A percentile compares a stretch with the other conserved stretches of the same genome.
Evolutionary conservation across 179 eudicot species (phyloP).

Genomic region (Vitellaria paradoxa): DNA sequence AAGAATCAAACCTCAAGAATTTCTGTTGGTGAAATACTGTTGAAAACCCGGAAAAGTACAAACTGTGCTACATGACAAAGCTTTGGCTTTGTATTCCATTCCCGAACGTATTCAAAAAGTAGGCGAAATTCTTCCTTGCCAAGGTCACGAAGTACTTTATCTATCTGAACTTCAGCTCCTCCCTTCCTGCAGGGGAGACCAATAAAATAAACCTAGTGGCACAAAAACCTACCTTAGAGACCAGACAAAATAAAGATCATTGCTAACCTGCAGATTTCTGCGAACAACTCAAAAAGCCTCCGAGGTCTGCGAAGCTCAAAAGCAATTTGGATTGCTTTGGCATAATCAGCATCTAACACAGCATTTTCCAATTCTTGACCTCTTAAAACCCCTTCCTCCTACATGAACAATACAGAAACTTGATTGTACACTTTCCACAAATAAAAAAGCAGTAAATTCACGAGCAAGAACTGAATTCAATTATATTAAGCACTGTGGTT

Average conservation of each 20-base stretch:
- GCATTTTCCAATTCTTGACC: conserved; percentile 98
- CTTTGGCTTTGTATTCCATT: conserved; percentile 97
- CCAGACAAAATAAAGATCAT: background rate
- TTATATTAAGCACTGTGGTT: background rate
- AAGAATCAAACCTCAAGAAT: conserved; percentile 62
- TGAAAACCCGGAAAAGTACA: conserved; percentile 77
- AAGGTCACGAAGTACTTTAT: conserved; percentile 55
- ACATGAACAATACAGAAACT: conserved; percentile 21
- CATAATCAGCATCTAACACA: conserved; percentile 74
- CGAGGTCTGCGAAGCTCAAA: conserved; percentile 93
- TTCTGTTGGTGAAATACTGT: conserved; percentile 71
- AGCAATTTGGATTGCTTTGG: conserved; percentile 84
- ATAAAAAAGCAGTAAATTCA: background rate
- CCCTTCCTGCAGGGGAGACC: conserved; percentile 49
- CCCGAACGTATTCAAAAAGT: conserved; percentile 84
- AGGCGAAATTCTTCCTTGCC: conserved; percentile 64
- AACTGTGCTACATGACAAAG: conserved; percentile 83
- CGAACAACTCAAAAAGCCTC: conserved; percentile 77
- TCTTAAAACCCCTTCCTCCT: conserved; percentile 87
- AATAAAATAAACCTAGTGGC: conserved; percentile 1
- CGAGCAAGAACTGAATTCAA: background rate
- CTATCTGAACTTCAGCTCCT: conserved; percentile 46
- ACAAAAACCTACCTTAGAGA: background rate
- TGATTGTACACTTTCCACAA: background rate
- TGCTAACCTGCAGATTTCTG: conserved; percentile 73